These are phyloP conservation scores for Hippophae gyantsensis DNA, from an alignment of 306 rosid genomes.

Conservation along the genomic window DNA sequence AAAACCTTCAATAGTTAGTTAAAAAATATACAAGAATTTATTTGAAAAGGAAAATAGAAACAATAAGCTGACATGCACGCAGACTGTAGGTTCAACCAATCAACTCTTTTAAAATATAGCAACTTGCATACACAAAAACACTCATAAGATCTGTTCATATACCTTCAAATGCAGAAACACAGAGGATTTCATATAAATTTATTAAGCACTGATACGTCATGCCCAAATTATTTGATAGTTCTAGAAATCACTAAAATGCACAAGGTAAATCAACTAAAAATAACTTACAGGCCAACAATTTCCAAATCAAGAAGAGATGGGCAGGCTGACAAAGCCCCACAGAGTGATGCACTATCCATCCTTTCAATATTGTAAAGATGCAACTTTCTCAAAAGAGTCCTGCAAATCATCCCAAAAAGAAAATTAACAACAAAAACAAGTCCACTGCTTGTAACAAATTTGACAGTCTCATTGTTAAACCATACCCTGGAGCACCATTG, in stretches of 20 bases:
- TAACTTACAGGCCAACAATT: constrained; percentile 94
- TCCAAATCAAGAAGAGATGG: constrained; percentile 89
- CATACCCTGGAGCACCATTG: constrained; percentile 73
- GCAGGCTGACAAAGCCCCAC: constrained; percentile 65
- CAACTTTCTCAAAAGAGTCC: constrained; percentile 69
- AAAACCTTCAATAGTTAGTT: no score
- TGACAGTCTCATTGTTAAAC: constrained; percentile 18
- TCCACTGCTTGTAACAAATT: constrained; percentile 6
- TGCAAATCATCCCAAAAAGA: constrained; percentile 25
- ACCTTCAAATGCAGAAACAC: no score
- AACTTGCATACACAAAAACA: no score
- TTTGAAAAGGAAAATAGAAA: neutral
- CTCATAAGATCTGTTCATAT: no score
- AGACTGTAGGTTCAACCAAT: no score
- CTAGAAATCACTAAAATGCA: no score
- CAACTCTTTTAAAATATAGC: no score
- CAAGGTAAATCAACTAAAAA: constrained; percentile 5
- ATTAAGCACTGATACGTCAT: no score
- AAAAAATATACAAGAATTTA: neutral
- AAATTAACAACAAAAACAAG: constrained; percentile 7
- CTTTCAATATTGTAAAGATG: constrained; percentile 90
- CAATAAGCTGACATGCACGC: no score
- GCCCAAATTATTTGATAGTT: no score
- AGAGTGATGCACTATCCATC: constrained; percentile 80
- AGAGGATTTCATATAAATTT: no score